Conservation (phyloP, 352 stramenopile species). For the Blastocystis sp. region DNA sequence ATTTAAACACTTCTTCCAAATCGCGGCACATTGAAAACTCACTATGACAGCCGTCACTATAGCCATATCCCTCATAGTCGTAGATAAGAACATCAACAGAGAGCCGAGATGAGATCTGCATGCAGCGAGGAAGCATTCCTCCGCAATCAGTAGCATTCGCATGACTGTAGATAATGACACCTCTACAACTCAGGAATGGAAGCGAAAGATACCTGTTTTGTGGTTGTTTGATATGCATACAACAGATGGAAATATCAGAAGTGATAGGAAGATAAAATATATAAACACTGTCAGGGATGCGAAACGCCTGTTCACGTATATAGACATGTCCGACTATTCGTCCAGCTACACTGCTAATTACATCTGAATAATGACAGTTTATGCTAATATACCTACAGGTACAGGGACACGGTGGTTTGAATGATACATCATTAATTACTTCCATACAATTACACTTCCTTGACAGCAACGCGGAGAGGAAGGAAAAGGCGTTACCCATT, state of each 20-base stretch:
- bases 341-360: neutral
- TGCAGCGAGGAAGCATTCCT: slow-evolving; percentile 28
- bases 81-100: slow-evolving; percentile 14
- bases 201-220: neutral
- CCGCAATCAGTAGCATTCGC: slow-evolving; percentile 12
- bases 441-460: neutral
- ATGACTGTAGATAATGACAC: slow-evolving; percentile 14
- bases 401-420: slow-evolving; percentile 14
- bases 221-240: neutral
- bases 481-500: slow-evolving; percentile 4
- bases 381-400: neutral
- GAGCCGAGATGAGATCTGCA: neutral
- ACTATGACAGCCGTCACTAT: neutral
- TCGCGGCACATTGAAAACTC: neutral
- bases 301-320: neutral
- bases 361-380: neutral
- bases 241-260: neutral
- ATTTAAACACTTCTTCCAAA: neutral
- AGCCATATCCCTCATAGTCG: slow-evolving; percentile 39
- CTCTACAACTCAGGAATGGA: neutral
- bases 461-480: neutral
- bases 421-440: neutral
- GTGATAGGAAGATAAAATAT: neutral
- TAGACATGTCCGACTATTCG: neutral
- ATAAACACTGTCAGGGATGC: neutral